Evolutionary conservation across 208 protist genomes (phyloP).

Genomic region (Naegleria fowleri): DNA sequence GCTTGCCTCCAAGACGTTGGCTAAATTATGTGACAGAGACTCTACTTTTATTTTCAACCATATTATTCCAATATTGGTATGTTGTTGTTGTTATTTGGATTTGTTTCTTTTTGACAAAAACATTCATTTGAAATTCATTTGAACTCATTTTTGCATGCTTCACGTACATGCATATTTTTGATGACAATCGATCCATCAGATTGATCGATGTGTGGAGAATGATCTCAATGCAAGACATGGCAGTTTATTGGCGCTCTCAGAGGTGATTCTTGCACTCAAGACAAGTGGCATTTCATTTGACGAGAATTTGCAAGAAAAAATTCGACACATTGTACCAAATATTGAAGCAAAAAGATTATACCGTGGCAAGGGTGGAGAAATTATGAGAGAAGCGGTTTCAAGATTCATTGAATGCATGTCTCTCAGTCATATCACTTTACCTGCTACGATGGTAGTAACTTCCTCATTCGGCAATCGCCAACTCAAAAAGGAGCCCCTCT

Average conservation of each 20-base stretch:
- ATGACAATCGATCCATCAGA: no score
- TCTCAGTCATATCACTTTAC: constrained; percentile 52
- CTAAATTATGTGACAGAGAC: constrained; percentile 49
- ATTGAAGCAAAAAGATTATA: constrained; percentile 84
- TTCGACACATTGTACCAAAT: constrained; percentile 52
- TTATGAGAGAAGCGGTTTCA: constrained; percentile 79
- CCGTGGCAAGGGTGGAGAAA: constrained; percentile 81
- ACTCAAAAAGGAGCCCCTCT: constrained; percentile 60
- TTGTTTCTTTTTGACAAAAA: no score
- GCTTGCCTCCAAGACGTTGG: constrained; percentile 67
- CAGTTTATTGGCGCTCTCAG: constrained; percentile 69
- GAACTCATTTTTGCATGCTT: no score
- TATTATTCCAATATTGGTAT: not conserved
- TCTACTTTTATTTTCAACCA: constrained; percentile 14
- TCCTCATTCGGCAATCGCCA: constrained; percentile 12
- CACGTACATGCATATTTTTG: no score
- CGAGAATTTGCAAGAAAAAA: constrained; percentile 12
- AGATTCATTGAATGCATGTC: constrained; percentile 69
- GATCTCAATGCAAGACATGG: constrained; percentile 79
- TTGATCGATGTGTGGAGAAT: constrained; percentile 40
- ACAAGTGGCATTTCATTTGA: not conserved
- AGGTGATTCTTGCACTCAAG: constrained; percentile 66
- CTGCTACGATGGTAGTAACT: constrained; percentile 55
- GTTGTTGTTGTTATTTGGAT: not conserved
- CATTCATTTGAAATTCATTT: no score